Base-by-base conservation (phyloP, 202 grass and related monocot genomes). In the Setaria italica region DNA sequence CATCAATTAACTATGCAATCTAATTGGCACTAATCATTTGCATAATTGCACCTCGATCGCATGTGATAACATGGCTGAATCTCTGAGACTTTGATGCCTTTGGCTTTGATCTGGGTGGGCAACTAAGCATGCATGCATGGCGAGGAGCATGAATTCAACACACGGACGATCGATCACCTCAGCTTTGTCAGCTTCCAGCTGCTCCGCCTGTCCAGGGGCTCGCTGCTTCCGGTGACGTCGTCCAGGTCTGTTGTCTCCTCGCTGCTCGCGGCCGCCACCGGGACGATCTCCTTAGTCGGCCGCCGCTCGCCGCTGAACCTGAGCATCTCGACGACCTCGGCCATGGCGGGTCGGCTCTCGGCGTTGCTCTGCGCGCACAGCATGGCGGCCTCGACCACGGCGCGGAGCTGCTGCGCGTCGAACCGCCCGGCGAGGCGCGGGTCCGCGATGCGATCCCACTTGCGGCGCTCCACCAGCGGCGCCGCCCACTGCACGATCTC, bases 401-500 rank as follows among this genome's bases (percentile, higher is more conserved):
- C 72, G 19, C 84, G 80, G 15, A 95, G 91, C 87, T 95, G 86
- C 4, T 30, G 81, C 12, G 45, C 50, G n/a, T 95, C 90, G 29
- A 89, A 95, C 62, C 58, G 72, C 0, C 88, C 91, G n/a, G 60
- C 47, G 5, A 93, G 84, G 58, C 88, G 74, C 6, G 89, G 89
- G 75, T 93, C 93, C 2, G 89, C 86, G 5, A 95, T 47, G 63
- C 84, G 86, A 11, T 92, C 88, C 91, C 90, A 96, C 74, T 64
- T 70, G 81, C 89, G 73, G 29, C 80, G 87, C 65, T 91, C 89
- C 33, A 82, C 82, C 0, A 88, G 84, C 53, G 89, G 87, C 59
- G 74, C 74, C 29, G 81, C 91, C 94, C 94, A 96, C 85, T 95
- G 86, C 70, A 91, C 84, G 76, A 95, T 95, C 57, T 89, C 90